Percentiles rank a stretch among this genome's conserved stretches.
Evolutionary conservation across 768 basidiomycete genomes (phyloP).

Genomic region (Brasilioporus rufonigricans): DNA sequence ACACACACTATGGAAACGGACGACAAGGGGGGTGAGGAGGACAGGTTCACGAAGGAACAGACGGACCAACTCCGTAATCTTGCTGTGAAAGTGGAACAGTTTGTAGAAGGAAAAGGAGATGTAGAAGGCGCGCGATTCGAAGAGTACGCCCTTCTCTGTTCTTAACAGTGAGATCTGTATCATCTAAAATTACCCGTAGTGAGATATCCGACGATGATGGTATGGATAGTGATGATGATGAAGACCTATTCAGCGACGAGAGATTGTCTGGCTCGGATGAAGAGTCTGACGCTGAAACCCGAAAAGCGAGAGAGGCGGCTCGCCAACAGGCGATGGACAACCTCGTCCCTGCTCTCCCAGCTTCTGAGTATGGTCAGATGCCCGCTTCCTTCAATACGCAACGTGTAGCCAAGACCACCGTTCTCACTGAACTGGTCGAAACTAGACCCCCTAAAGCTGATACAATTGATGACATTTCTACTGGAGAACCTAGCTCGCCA

Average conservation of each 20-base stretch:
- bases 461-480: constrained; percentile 2
- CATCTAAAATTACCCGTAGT: constrained; percentile 35
- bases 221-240: constrained; percentile 13
- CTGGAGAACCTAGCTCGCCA: constrained; percentile 11
- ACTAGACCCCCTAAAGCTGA: constrained; percentile 6
- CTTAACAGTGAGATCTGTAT: neutral
- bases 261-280: constrained; percentile 45
- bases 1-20: constrained; percentile 54
- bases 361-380: constrained; percentile 89
- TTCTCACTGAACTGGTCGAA: constrained; percentile 42
- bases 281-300: constrained; percentile 33
- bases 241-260: constrained; percentile 43
- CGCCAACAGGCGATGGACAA: constrained; percentile 70
- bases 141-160: constrained; percentile 59
- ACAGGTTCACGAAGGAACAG: constrained; percentile 58
- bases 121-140: constrained; percentile 86
- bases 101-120: constrained; percentile 88
- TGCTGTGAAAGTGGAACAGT: constrained; percentile 83
- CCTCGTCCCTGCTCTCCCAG: constrained; percentile 76
- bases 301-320: constrained; percentile 32
- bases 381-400: constrained; percentile 75
- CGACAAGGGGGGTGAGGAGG: constrained; percentile 27
- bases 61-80: constrained; percentile 70
- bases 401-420: constrained; percentile 48
- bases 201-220: constrained; percentile 64